A percentile compares a stretch with the other conserved stretches of the same genome.
Conservation (phyloP, 75 land plant species). For the Isoetes taiwanensis region DNA sequence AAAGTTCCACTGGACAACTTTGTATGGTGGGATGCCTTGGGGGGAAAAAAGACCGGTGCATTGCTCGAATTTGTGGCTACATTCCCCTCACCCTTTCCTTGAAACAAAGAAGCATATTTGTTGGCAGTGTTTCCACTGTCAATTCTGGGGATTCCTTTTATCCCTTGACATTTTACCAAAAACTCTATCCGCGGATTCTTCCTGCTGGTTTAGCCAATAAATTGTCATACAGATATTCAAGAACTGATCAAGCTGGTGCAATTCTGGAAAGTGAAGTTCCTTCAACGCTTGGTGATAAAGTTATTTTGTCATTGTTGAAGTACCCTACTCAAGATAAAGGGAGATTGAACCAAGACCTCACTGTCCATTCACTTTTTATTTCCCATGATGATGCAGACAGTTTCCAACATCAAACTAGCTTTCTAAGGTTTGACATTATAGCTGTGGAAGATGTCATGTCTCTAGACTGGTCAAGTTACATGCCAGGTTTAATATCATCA, state of each 20-base stretch:
- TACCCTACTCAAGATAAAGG: constrained; percentile 30
- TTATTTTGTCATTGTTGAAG: constrained; percentile 39
- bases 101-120: constrained; percentile 36
- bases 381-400: constrained; percentile 12
- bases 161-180: constrained; percentile 34
- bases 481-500: too few species aligned
- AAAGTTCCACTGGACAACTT: constrained; percentile 34
- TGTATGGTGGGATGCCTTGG: constrained; percentile 69
- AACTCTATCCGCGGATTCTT: constrained; percentile 12
- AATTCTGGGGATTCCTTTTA: constrained; percentile 12
- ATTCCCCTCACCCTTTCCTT: constrained; percentile 38
- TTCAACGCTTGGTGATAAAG: constrained; percentile 17
- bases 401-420: not conserved
- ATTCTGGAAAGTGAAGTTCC: constrained; percentile 26
- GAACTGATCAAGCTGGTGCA: constrained; percentile 23
- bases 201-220: constrained; percentile 3
- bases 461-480: constrained; percentile 14
- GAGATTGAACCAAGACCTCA: constrained; percentile 36
- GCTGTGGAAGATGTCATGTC: constrained; percentile 37
- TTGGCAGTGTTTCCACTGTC: constrained; percentile 30
- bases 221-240: constrained; percentile 35
- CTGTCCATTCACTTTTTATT: constrained; percentile 18
- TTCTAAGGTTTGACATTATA: constrained; percentile 25
- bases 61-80: constrained; percentile 34
- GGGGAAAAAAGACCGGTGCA: constrained; percentile 13